Base-by-base conservation (phyloP, 495 filamentous ascomycete genomes). In the Penicillium fimorum region DNA sequence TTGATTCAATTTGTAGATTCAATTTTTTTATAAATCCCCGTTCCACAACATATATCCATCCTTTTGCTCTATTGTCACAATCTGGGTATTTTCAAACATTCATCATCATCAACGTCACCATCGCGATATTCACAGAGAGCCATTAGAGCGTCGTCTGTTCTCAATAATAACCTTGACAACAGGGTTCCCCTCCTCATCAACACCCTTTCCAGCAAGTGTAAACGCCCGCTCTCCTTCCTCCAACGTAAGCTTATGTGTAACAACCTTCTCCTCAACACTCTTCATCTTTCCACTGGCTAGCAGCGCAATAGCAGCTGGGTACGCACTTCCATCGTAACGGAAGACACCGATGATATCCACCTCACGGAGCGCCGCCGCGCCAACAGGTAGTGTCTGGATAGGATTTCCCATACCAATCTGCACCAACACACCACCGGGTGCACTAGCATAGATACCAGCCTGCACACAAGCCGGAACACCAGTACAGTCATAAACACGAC, bases 371-470 rank as follows among this genome's bases (percentile, higher is more conserved):
- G 92, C 90, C 13, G 92, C 92, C 0, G 89, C 88, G 2, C 87
- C 90, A 52, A 96, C 80, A 4, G 91, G 91, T 6, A 96, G 76
- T 0, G 89, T 95, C 75, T 94, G 89, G 41, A 95, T 82, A 0
- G 92, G 92, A 5, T 85, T 90, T n/a, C 92, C 92, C 91, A 96
- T 96, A 4, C 92, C 92, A 20, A 97, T 87, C 73, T 96, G 86
- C 60, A 96, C 84, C 37, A 96, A 78, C 58, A 87, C 85, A 10
- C 91, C 90, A 11, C 92, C 92, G 0, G 92, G 79, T 8, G 82
- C 78, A 12, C 90, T 86, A 8, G 88, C 89, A 61, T 93, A 96
- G 42, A 97, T 90, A 3, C 87, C 84, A 1, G 91, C 88, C 69
- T 96, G 91, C 60, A 94, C 84, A 67, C 91, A 95, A 3, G 85